Conservation (phyloP, 306 rosid genomes). For the Cucumis hystrix region DNA sequence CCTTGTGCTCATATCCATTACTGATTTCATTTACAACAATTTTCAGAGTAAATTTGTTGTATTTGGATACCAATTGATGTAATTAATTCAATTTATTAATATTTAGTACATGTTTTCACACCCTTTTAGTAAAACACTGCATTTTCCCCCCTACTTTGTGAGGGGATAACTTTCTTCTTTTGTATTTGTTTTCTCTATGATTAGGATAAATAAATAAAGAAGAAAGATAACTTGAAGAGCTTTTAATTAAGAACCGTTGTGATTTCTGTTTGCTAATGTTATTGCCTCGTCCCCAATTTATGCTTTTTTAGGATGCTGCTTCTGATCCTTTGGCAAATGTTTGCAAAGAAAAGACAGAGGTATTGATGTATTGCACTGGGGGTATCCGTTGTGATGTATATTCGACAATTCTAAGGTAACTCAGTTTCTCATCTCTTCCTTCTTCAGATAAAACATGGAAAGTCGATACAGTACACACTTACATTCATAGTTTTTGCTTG, state of each 20-base stretch:
- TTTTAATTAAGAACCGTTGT: background rate
- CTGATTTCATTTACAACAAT: background rate
- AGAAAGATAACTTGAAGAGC: background rate
- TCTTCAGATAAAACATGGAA: background rate
- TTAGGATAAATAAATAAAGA: background rate
- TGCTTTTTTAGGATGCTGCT: slow-evolving; percentile 38
- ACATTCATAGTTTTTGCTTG: background rate
- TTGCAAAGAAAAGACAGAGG: slow-evolving; percentile 48
- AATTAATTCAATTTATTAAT: background rate
- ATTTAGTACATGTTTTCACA: background rate
- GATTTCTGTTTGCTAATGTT: background rate
- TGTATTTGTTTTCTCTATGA: background rate
- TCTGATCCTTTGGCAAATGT: slow-evolving; percentile 72
- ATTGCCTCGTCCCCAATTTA: background rate
- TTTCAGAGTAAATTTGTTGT: background rate
- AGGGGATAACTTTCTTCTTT: background rate
- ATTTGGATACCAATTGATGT: background rate
- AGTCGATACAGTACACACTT: background rate
- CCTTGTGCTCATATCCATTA: background rate
- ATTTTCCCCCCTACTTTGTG: background rate
- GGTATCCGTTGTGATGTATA: slow-evolving; percentile 88
- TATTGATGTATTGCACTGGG: slow-evolving; percentile 95
- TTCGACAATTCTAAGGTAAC: slow-evolving; percentile 75
- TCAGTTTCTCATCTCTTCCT: background rate
- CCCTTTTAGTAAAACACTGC: background rate